A percentile compares a stretch with the other conserved stretches of the same genome.
phyloP scores from a whole-genome alignment of 371 early-diverging fungal genomes.

The Dichotomocladium elegans region DNA sequence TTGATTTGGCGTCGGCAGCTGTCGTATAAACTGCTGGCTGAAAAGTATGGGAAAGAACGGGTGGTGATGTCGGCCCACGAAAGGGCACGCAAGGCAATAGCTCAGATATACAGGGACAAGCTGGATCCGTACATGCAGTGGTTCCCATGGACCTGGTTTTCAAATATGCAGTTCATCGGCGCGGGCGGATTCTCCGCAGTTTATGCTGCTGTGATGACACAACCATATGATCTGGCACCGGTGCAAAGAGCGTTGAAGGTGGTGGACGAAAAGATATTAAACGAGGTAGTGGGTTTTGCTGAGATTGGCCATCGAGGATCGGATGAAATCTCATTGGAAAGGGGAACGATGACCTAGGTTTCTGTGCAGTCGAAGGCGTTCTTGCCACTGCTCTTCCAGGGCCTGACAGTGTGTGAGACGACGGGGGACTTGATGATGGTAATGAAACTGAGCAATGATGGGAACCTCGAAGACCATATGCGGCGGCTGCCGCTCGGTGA shows the following conservation, averaged over 20 bases:
- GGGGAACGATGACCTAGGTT: constrained; percentile 20
- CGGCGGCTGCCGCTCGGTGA: constrained; percentile 36
- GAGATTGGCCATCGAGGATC: too few species aligned
- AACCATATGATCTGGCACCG: constrained; percentile 34
- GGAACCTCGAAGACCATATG: constrained; percentile 44
- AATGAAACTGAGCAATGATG: constrained; percentile 41
- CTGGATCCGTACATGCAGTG: constrained; percentile 41
- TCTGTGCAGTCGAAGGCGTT: constrained; percentile 44
- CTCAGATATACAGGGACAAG: constrained; percentile 27
- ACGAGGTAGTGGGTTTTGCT: too few species aligned
- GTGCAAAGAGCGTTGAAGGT: constrained; percentile 34
- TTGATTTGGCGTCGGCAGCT: constrained; percentile 39
- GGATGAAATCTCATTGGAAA: too few species aligned
- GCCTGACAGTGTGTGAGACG: constrained; percentile 42
- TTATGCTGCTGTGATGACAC: constrained; percentile 28
- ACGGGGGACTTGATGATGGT: constrained; percentile 50
- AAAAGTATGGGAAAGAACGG: constrained; percentile 26
- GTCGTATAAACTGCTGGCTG: constrained; percentile 22
- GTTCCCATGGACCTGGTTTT: constrained; percentile 46
- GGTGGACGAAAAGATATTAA: constrained; percentile 42
- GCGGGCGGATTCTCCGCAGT: constrained; percentile 48
- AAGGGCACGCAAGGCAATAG: constrained; percentile 28
- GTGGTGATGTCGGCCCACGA: constrained; percentile 24
- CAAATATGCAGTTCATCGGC: constrained; percentile 44
- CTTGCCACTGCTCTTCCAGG: constrained; percentile 38